These are phyloP conservation scores for Xylaria scruposa DNA, from an alignment of 495 filamentous ascomycete species.

Conservation along the genomic window DNA sequence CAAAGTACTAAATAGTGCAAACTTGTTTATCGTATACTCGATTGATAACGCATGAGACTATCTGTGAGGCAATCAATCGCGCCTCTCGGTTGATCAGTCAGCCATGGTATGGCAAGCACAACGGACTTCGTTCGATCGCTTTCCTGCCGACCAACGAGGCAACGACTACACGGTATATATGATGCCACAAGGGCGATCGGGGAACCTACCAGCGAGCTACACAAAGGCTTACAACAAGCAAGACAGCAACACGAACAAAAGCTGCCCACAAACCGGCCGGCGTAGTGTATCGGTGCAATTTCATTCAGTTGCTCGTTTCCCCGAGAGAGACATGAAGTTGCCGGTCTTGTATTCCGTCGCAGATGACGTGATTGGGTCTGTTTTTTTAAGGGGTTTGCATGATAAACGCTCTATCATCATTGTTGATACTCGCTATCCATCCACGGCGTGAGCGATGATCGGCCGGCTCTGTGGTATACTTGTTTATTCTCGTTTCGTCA, in stretches of 20 bases:
- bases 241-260: background rate
- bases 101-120: background rate
- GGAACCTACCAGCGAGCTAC: slow-evolving; percentile 14
- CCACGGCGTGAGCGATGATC: background rate
- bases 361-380: background rate
- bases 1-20: background rate
- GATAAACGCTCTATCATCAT: background rate
- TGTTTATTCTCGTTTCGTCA: background rate
- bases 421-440: background rate
- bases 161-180: background rate
- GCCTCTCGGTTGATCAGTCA: background rate
- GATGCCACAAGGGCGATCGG: slow-evolving; percentile 9
- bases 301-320: background rate
- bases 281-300: background rate
- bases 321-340: background rate
- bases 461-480: background rate
- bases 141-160: background rate
- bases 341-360: background rate
- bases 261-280: slow-evolving; percentile 7
- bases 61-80: slow-evolving; percentile 3
- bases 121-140: background rate
- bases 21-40: background rate
- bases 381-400: background rate
- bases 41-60: background rate
- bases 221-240: slow-evolving; percentile 23